Evolutionary conservation across 208 protist genomes (phyloP).

Genomic region (Crithidia sp.): DNA sequence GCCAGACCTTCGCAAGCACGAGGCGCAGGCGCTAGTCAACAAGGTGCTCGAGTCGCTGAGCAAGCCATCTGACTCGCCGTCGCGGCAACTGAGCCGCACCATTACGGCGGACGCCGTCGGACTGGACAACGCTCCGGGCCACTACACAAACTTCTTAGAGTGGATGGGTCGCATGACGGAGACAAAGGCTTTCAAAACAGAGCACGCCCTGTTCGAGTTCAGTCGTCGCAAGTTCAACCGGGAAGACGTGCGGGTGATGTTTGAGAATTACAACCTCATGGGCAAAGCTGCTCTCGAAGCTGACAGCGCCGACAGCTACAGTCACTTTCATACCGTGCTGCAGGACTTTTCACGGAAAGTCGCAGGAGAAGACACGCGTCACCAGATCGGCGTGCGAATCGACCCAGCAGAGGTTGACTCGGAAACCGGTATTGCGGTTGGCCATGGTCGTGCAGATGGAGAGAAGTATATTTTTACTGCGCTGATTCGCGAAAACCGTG

Average conservation of each 20-base stretch:
- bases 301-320: constrained; percentile 89
- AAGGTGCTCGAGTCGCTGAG: constrained; percentile 86
- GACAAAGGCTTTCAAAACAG: constrained; percentile 89
- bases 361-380: constrained; percentile 84
- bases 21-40: constrained; percentile 76
- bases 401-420: constrained; percentile 81
- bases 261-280: constrained; percentile 92
- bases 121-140: constrained; percentile 82
- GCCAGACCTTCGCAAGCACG: constrained; percentile 69
- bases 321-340: constrained; percentile 86
- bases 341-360: constrained; percentile 90
- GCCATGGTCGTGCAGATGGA: constrained; percentile 82
- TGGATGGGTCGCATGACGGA: constrained; percentile 91
- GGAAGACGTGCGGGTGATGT: constrained; percentile 90
- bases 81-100: constrained; percentile 74
- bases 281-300: constrained; percentile 75
- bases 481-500: constrained; percentile 80
- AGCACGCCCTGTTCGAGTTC: constrained; percentile 91
- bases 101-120: constrained; percentile 89
- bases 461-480: constrained; percentile 87
- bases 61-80: constrained; percentile 65
- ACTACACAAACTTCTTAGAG: constrained; percentile 93
- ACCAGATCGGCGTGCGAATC: constrained; percentile 93
- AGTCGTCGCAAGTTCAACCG: constrained; percentile 86
- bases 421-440: constrained; percentile 81